Evolutionary conservation across 257 asterid genomes (phyloP), one percentile per base, ranked within the genome.

Genomic region (Solanum chiquidenum): DNA sequence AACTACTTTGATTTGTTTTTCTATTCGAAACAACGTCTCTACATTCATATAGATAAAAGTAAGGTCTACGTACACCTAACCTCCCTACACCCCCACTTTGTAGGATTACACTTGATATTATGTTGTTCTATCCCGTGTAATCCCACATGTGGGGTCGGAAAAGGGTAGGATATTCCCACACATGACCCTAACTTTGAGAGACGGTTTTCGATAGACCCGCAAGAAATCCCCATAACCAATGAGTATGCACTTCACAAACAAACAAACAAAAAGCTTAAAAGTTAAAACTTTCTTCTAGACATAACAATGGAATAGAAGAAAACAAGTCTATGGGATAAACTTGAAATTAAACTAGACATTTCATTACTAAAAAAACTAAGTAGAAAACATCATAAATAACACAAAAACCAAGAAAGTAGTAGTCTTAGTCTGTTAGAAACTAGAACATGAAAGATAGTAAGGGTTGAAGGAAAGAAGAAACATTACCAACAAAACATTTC

Each of bases 401-500:
- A 40, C n/a, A 80, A 80, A 82, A 82, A 55, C 0, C 69, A 49
- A 80, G 85, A 49, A 49, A 80, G 69, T 46, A 46, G 68, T 29
- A 38, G 83, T 23, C 20, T 20, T 8, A 55, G 55, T 37, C 40
- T 37, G 9, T 37, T 37, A 14, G 38, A 27, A 37, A 68, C 2
- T 33, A 49, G 83, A 9, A 76, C 13, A 35, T n/a, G 33, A 5
- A 21, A 25, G 55, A 79, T 40, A 25, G 16, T 14, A 49, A 60
- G 14, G 20, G 1, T 12, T 21, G 9, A 16, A 40, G 31, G 44
- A 25, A 52, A 33, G 12, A 49, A 69, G 60, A 35, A 87, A 42
- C 73, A 80, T 40, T 91, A 93, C 95, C 92, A 40, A 88, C 69
- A 86, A 31, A 88, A 87, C 83, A 83, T 31, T 42, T 89, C 33